These are phyloP conservation scores for Globisporangium ultimum DNA, from an alignment of 352 stramenopile species.

Conservation along the genomic window DNA sequence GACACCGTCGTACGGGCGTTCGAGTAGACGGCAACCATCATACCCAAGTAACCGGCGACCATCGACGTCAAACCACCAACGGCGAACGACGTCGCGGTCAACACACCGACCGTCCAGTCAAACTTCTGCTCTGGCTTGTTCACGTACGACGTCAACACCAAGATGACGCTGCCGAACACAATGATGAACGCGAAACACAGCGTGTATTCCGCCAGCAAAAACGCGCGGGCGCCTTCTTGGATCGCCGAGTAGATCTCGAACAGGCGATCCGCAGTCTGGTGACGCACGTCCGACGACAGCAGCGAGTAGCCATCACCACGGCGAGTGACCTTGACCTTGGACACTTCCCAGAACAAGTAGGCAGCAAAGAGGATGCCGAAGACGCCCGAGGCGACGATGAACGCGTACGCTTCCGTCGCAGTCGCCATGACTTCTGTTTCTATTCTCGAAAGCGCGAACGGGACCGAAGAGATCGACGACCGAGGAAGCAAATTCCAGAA, in stretches of 20 bases:
- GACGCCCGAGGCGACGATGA: slow-evolving; percentile 51
- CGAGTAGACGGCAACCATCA: slow-evolving; percentile 99
- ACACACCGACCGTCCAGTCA: slow-evolving; percentile 88
- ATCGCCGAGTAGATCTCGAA: slow-evolving; percentile 96
- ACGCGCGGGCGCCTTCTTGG: slow-evolving; percentile 96
- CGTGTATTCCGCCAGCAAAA: slow-evolving; percentile 97
- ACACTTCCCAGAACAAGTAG: slow-evolving; percentile 88
- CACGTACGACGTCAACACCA: slow-evolving; percentile 91
- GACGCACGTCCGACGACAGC: slow-evolving; percentile 64
- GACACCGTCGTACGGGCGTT: slow-evolving; percentile 98
- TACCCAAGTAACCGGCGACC: slow-evolving; percentile 97
- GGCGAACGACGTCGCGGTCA: slow-evolving; percentile 97
- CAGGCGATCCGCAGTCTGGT: slow-evolving; percentile 81
- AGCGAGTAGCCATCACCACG: slow-evolving; percentile 82
- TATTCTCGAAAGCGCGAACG: slow-evolving; percentile 12
- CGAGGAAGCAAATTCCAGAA: slow-evolving; percentile 68
- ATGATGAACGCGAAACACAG: slow-evolving; percentile 97
- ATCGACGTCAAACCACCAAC: slow-evolving; percentile 98
- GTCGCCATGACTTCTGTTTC: slow-evolving; percentile 39
- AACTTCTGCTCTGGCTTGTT: slow-evolving; percentile 82
- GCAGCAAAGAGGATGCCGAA: slow-evolving; percentile 81
- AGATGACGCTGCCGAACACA: slow-evolving; percentile 79
- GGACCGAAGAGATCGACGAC: slow-evolving; percentile 8
- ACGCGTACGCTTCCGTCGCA: slow-evolving; percentile 60
- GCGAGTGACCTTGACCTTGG: slow-evolving; percentile 85